phyloP scores from a whole-genome alignment of 2,329 filamentous ascomycete genomes.

The Aspergillus caelatus region DNA sequence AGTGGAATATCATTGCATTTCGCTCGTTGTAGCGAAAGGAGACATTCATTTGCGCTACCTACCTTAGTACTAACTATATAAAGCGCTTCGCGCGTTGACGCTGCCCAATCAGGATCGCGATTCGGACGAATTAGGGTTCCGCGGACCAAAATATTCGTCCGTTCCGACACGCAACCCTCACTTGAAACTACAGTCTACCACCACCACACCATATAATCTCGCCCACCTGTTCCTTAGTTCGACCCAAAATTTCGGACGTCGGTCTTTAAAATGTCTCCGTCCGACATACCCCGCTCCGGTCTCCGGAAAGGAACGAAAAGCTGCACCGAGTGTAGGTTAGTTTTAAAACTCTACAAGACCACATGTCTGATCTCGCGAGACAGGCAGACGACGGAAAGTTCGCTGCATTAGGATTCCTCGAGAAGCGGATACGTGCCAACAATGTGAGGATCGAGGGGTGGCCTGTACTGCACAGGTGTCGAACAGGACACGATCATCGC shows the following conservation, averaged over 20 bases:
- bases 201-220: not conserved
- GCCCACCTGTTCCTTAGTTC: not conserved
- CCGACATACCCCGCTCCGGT: slow-evolving; percentile 12
- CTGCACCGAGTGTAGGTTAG: slow-evolving; percentile 23
- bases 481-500: slow-evolving; percentile 12
- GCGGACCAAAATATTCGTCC: slow-evolving; percentile 17
- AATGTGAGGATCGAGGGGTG: slow-evolving; percentile 21
- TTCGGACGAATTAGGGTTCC: slow-evolving; percentile 4
- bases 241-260: not conserved
- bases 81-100: too few species aligned
- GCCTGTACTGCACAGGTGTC: slow-evolving; percentile 19
- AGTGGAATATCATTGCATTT: too few species aligned
- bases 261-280: not conserved
- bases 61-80: too few species aligned
- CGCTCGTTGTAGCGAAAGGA: too few species aligned
- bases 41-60: too few species aligned
- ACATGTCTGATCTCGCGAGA: not conserved
- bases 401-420: slow-evolving; percentile 21
- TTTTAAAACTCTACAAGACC: not conserved
- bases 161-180: not conserved
- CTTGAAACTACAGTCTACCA: too few species aligned
- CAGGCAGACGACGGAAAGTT: slow-evolving; percentile 24
- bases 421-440: slow-evolving; percentile 19
- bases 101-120: not conserved
- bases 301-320: slow-evolving; percentile 23